phyloP scores from a whole-genome alignment of 108 stramenopile genomes.

The Cylindrotheca fusiformis region DNA sequence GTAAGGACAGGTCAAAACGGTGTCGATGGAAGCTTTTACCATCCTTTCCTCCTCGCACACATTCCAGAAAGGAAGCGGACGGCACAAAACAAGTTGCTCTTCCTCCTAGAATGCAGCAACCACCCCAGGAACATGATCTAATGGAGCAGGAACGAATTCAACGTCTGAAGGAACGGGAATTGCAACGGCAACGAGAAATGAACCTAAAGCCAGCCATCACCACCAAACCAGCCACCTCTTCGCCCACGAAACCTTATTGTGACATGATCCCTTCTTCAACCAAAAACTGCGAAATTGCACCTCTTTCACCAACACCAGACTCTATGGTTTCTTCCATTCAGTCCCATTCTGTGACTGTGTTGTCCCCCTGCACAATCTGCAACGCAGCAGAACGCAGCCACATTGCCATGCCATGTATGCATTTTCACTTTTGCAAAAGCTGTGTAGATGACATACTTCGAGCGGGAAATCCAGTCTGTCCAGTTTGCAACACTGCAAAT shows the following conservation, averaged over 20 bases:
- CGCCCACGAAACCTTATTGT: no score
- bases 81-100: background rate
- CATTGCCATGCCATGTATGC: conserved; percentile 40
- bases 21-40: background rate
- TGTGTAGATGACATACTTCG: conserved; percentile 16
- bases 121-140: conserved; percentile 1
- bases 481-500: conserved; percentile 15
- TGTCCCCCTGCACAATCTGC: conserved; percentile 26
- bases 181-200: conserved; percentile 16
- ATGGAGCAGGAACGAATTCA: conserved; percentile 15
- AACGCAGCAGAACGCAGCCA: conserved; percentile 27
- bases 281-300: no score
- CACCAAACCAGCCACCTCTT: conserved; percentile 1
- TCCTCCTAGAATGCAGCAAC: conserved; percentile 11
- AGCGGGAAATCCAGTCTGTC: conserved; percentile 8
- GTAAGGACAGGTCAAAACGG: background rate
- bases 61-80: background rate
- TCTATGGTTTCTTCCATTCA: no score
- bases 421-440: conserved; percentile 30
- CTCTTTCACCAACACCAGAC: no score
- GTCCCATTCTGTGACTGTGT: conserved; percentile 1
- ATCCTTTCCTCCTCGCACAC: background rate
- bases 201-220: conserved; percentile 3
- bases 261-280: no score
- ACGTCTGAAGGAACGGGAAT: conserved; percentile 10